phyloP scores from a whole-genome alignment of 2,329 filamentous ascomycete genomes.

The Juglanconis sp. region DNA sequence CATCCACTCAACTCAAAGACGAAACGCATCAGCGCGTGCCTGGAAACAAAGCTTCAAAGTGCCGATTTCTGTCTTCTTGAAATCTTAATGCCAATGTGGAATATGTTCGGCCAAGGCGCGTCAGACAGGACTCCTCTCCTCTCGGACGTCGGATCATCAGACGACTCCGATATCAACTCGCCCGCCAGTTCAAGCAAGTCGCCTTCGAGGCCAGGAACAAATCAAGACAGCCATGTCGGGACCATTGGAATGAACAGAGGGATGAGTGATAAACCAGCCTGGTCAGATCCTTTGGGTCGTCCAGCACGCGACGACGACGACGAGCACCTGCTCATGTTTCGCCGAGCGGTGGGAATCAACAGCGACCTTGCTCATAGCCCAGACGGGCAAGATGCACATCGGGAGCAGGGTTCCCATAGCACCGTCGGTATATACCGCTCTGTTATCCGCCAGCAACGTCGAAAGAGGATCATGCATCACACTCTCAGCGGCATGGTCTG shows the following conservation, averaged over 20 bases:
- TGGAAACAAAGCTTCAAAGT: too few species aligned
- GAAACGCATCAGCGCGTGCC: not conserved
- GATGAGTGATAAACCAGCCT: slow-evolving; percentile 27
- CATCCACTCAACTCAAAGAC: not conserved
- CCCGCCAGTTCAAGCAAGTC: not conserved
- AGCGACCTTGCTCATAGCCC: slow-evolving; percentile 21
- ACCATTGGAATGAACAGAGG: not conserved
- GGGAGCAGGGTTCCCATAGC: slow-evolving; percentile 31
- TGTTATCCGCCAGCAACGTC: slow-evolving; percentile 31
- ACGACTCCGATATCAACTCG: not conserved
- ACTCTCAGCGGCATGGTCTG: slow-evolving; percentile 42
- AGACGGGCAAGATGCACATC: slow-evolving; percentile 21
- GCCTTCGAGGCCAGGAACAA: not conserved
- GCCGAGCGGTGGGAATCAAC: slow-evolving; percentile 42
- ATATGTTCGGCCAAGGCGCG: not conserved
- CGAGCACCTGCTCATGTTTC: slow-evolving; percentile 40
- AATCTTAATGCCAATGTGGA: not conserved
- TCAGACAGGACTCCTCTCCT: slow-evolving; percentile 1
- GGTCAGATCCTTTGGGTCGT: slow-evolving; percentile 36
- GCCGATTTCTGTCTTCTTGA: not conserved
- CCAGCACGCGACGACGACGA: slow-evolving; percentile 32
- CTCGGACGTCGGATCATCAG: not conserved
- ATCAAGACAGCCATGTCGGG: not conserved
- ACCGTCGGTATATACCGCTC: slow-evolving; percentile 40
- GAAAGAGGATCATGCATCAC: slow-evolving; percentile 23